Evolutionary conservation across 148 eudicot genomes (phyloP), one percentile per base, ranked within the genome.

Genomic region (Salicornia ramosissima): DNA sequence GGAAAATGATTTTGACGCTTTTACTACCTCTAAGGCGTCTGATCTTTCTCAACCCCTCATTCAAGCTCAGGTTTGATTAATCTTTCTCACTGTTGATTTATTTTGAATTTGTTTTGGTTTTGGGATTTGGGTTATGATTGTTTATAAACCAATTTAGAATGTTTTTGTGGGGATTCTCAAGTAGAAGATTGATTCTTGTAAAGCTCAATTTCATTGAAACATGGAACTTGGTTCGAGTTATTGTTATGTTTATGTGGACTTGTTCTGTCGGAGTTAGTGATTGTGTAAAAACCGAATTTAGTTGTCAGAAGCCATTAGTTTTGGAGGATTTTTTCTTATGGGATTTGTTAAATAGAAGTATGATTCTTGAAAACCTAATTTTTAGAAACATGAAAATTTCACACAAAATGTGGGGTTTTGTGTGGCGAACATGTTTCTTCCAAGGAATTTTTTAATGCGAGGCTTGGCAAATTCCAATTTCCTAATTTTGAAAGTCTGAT

Each of bases 1-100:
- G 0, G 97, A 90, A 45, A 86, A 86, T 67, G 93, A 90, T 72
- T 90, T 90, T 57, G 97, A 90, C 46, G 83, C 87, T 13, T 88
- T 90, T 70, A 90, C 97, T 22, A 65, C 80, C 40, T 77, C 97
- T 3, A 90, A 90, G 63, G 85, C 91, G 21, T 43, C 86, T 63
- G 94, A 85, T 72, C 82, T 90, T 30, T 79, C 97, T 6, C 91
- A 83, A 78, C 97, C 97, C 9, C 78, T 90, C 4, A 75, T 83
- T 55, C 85, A 88, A 25, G 97, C 91, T 61, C 85, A 82, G 67
- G 90, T 63, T 63, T 86, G n/a, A n/a, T n/a, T n/a, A n/a, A n/a
- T n/a, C n/a, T n/a, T n/a, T n/a, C n/a, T n/a, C n/a, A n/a, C n/a
- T n/a, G n/a, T n/a, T n/a, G n/a, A n/a, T n/a, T n/a, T n/a, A 34